Base-by-base conservation (phyloP, 805 yeast genomes). In the Metschnikowia gelsemii region DNA sequence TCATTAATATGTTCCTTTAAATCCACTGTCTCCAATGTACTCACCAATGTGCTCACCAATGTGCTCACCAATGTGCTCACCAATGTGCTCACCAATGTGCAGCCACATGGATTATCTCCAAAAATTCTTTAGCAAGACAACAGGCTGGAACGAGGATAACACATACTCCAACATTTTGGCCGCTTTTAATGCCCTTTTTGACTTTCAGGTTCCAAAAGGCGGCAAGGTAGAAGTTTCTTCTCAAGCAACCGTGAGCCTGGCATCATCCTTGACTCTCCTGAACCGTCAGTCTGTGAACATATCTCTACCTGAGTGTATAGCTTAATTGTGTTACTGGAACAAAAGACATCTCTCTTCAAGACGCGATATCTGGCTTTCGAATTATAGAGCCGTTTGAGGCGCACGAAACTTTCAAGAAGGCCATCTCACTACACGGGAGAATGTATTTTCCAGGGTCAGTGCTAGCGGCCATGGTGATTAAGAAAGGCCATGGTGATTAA, bases 391-490 rank as follows among this genome's bases (percentile, higher is more conserved):
- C 82, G 5, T 40, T 50, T 5, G 41, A 22, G 13, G 28, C 57
- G 23, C 25, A 17, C 29, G 8, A 29, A 19, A 3, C 20, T 16
- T 36, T 24, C 31, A 33, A 20, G 22, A 33, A 29, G 11, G 43
- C 46, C 9, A 67, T 80, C 0, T 66, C 91, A 12, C 62, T 84
- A 24, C 91, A 87, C 60, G 98, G 98, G 0, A 72, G 91, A 49
- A 77, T 93, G 80, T 86, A 83, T 55, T 80, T 91, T 47, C 98
- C 99, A 0, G 85, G 87, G 2, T 81, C 87, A 13, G 82, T 84
- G 6, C 64, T 93, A 2, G 98, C 91, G 61, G 96, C 96, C 1
- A 82, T 93, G 91, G 50, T 82, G n/a, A n/a, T n/a, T n/a, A n/a
- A n/a, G n/a, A n/a, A n/a, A n/a, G n/a, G n/a, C n/a, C n/a, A n/a